phyloP scores from a whole-genome alignment of 2,329 filamentous ascomycete species.

The Gyromitra esculenta region DNA sequence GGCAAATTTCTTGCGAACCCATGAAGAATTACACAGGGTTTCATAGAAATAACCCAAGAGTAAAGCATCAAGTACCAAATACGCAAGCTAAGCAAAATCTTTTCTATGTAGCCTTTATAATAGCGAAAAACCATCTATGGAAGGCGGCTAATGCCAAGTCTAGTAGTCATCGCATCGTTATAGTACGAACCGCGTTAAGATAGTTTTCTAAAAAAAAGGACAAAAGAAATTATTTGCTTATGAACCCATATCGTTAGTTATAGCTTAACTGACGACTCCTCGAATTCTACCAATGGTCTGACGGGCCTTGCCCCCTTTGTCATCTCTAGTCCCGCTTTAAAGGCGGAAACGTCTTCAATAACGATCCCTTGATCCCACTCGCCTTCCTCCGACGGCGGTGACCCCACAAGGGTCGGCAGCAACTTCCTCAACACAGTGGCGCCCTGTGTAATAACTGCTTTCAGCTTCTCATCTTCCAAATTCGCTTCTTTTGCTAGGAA shows the following conservation, averaged over 20 bases:
- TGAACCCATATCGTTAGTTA: conserved; percentile 25
- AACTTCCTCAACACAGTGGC: conserved; percentile 61
- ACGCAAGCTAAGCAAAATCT: not conserved
- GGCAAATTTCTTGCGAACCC: not conserved
- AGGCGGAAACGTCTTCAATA: conserved; percentile 81
- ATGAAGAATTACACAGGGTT: not conserved
- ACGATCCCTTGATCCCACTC: conserved; percentile 60
- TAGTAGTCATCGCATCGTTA: not conserved
- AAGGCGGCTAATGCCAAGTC: not conserved
- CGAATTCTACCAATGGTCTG: conserved; percentile 81
- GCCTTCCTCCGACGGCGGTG: conserved; percentile 58
- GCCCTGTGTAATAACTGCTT: conserved; percentile 64
- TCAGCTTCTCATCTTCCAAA: conserved; percentile 65
- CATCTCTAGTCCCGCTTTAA: conserved; percentile 78
- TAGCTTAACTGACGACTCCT: conserved; percentile 85
- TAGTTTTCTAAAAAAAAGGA: not conserved
- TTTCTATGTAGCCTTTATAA: conserved; percentile 34
- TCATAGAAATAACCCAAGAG: not conserved
- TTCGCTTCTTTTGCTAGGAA: conserved; percentile 61
- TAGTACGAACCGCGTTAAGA: conserved; percentile 9
- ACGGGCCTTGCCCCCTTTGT: conserved; percentile 78
- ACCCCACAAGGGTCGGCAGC: conserved; percentile 59
- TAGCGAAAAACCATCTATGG: conserved; percentile 20
- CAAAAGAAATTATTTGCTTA: not conserved
- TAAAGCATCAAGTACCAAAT: not conserved